Evolutionary conservation across 768 basidiomycete genomes (phyloP).

Genomic region (Suillus placidus): DNA sequence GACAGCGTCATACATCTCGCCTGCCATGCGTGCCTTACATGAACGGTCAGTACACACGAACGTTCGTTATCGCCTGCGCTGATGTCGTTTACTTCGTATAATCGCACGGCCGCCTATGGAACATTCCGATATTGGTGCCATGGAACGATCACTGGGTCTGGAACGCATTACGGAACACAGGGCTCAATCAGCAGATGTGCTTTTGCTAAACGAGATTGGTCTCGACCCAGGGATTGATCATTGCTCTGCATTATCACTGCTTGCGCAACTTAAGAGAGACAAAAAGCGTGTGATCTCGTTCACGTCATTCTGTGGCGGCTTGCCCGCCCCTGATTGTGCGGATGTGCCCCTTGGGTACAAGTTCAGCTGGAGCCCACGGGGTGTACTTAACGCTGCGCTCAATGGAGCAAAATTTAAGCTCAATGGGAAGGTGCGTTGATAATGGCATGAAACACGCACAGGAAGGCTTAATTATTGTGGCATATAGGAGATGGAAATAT

Average conservation of each 20-base stretch:
- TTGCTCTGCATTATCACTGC: slow-evolving; percentile 77
- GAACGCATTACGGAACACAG: slow-evolving; percentile 35
- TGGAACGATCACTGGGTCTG: neutral
- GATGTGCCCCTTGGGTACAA: slow-evolving; percentile 84
- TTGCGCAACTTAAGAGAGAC: slow-evolving; percentile 52
- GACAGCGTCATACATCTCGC: slow-evolving; percentile 89
- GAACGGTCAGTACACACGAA: slow-evolving; percentile 48
- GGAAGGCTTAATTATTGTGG: neutral
- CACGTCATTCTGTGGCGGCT: slow-evolving; percentile 89
- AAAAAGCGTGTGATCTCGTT: slow-evolving; percentile 69
- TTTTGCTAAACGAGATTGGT: slow-evolving; percentile 88
- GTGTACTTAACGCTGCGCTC: slow-evolving; percentile 79
- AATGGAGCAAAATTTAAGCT: slow-evolving; percentile 74
- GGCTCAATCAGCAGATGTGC: slow-evolving; percentile 61
- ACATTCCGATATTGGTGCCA: neutral
- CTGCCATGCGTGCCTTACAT: slow-evolving; percentile 70
- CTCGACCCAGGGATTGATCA: slow-evolving; percentile 91
- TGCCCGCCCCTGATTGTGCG: slow-evolving; percentile 73
- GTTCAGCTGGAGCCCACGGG: slow-evolving; percentile 91
- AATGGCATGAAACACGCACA: neutral
- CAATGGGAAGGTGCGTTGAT: slow-evolving; percentile 49
- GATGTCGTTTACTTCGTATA: neutral
- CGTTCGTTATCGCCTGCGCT: neutral
- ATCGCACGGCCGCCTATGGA: neutral
- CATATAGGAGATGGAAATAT: slow-evolving; percentile 48